Evolutionary conservation across 148 eudicot species (phyloP).

Genomic region (Drosera capensis): DNA sequence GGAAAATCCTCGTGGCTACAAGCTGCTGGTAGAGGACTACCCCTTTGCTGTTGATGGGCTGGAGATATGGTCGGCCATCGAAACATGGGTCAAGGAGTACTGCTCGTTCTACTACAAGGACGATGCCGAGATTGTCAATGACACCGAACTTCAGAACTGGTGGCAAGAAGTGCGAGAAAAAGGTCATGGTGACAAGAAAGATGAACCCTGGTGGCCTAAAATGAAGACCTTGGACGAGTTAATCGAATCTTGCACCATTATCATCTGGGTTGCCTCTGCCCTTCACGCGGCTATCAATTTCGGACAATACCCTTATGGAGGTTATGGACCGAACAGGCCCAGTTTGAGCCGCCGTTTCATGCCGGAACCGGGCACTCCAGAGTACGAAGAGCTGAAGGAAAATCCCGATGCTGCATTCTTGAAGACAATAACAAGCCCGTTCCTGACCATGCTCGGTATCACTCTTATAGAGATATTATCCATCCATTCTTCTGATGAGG

Average conservation of each 20-base stretch:
- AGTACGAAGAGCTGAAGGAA: constrained; percentile 9
- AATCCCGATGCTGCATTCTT: constrained; percentile 13
- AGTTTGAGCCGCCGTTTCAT: constrained; percentile 21
- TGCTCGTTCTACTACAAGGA: constrained; percentile 12
- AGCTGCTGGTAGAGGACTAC: constrained; percentile 16
- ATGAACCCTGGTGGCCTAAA: constrained; percentile 23
- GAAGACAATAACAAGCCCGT: constrained; percentile 22
- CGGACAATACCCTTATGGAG: constrained; percentile 39
- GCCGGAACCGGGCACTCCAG: constrained; percentile 18
- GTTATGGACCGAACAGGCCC: constrained; percentile 27
- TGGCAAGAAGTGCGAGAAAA: constrained; percentile 11
- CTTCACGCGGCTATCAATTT: constrained; percentile 47
- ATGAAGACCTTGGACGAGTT: constrained; percentile 23
- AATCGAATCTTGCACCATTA: constrained; percentile 14
- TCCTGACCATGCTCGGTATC: constrained; percentile 20
- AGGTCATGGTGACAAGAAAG: constrained; percentile 16
- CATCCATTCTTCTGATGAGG: constrained; percentile 19
- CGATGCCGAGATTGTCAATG: constrained; percentile 3
- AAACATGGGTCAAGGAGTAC: constrained; percentile 17
- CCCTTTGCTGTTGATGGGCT: constrained; percentile 22
- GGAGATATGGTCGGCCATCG: constrained; percentile 24
- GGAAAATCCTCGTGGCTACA: constrained; percentile 8
- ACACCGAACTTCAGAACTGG: constrained; percentile 18
- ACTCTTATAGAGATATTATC: constrained; percentile 27
- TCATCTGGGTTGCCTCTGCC: constrained; percentile 35